Conservation (phyloP, 768 basidiomycete species). For the Chalciporus chontae region DNA sequence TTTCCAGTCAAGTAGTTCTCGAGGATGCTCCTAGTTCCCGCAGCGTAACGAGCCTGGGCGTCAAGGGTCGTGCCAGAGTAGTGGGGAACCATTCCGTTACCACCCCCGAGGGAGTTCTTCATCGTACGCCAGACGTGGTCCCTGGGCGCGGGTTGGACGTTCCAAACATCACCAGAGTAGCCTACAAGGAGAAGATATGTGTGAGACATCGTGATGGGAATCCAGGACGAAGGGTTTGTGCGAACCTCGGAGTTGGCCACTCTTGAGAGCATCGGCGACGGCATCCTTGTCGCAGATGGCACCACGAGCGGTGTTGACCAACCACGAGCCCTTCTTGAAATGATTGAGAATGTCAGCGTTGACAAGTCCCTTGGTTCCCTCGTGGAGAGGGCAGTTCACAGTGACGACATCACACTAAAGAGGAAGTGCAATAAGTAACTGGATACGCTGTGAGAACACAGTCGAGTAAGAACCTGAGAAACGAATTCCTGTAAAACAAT, state of each 20-base stretch:
- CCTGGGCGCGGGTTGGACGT: slow-evolving; percentile 79
- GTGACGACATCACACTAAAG: slow-evolving; percentile 72
- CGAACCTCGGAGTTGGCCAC: slow-evolving; percentile 65
- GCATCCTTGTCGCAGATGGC: slow-evolving; percentile 84
- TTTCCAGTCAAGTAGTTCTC: slow-evolving; percentile 63
- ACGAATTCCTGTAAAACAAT: neutral
- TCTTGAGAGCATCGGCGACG: slow-evolving; percentile 68
- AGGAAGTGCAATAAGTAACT: slow-evolving; percentile 41
- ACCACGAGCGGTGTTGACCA: slow-evolving; percentile 89
- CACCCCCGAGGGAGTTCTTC: slow-evolving; percentile 76
- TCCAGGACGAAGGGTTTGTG: neutral
- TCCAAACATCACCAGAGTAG: slow-evolving; percentile 67
- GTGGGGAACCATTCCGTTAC: slow-evolving; percentile 86
- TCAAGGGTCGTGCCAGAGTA: slow-evolving; percentile 87
- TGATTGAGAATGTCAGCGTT: slow-evolving; percentile 76
- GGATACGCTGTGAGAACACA: neutral
- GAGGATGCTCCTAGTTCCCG: slow-evolving; percentile 64
- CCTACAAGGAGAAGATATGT: neutral
- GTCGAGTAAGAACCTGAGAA: neutral
- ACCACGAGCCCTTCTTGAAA: slow-evolving; percentile 91
- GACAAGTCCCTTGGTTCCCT: slow-evolving; percentile 73
- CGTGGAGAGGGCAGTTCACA: slow-evolving; percentile 83
- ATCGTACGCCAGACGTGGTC: slow-evolving; percentile 83
- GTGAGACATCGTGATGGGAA: too few species aligned
- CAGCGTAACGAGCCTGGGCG: slow-evolving; percentile 81